Conservation (phyloP, 2,329 filamentous ascomycete species). For the Neonectria coccinea region DNA sequence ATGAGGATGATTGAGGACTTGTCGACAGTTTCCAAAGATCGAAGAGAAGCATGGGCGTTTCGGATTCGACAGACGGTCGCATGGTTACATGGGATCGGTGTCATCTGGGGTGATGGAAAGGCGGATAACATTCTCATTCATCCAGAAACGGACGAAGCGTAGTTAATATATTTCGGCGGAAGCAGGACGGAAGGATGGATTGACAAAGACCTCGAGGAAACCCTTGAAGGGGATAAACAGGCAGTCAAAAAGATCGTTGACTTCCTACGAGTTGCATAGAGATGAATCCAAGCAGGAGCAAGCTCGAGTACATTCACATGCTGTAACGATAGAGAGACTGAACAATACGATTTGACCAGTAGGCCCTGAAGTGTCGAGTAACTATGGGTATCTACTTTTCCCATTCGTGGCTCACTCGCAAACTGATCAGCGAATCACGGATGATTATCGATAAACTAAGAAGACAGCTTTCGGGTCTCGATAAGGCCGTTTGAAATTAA, state of each 20-base stretch:
- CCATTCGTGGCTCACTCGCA: too few species aligned
- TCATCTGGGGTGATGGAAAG: slow-evolving; percentile 34
- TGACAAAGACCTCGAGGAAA: background rate
- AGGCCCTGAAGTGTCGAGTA: too few species aligned
- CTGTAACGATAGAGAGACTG: too few species aligned
- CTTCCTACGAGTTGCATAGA: background rate
- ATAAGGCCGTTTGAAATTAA: background rate
- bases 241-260: background rate
- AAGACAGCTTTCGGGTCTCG: background rate
- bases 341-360: too few species aligned
- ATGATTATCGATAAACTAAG: background rate
- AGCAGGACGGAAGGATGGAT: background rate
- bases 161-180: slow-evolving; percentile 31
- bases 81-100: slow-evolving; percentile 22
- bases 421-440: too few species aligned
- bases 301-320: too few species aligned
- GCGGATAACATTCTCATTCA: slow-evolving; percentile 31
- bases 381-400: too few species aligned
- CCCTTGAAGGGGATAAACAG: background rate
- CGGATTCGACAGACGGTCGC: slow-evolving; percentile 29
- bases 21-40: background rate
- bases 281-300: too few species aligned
- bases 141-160: slow-evolving; percentile 21
- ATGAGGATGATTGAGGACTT: slow-evolving; percentile 9
- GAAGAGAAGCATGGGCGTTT: slow-evolving; percentile 20